Conservation (phyloP, 768 basidiomycete genomes). For the Fistulinella prunicolor region DNA sequence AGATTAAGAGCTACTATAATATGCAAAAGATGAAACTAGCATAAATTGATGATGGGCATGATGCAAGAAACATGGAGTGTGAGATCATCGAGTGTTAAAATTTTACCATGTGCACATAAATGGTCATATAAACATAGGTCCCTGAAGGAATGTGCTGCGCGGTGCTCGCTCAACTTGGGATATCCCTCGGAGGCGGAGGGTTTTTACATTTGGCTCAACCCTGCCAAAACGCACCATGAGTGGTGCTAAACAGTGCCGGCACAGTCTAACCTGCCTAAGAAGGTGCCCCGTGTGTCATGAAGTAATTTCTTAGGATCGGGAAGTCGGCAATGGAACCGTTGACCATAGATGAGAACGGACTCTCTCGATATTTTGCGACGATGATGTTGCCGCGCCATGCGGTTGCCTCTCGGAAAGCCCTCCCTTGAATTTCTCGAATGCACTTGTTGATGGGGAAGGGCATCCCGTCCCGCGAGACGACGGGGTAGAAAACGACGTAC, state of each 20-base stretch:
- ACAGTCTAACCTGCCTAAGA: constrained; percentile 33
- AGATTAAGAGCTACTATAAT: constrained; percentile 24
- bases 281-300: constrained; percentile 62
- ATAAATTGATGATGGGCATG: constrained; percentile 23
- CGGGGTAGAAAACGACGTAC: constrained; percentile 79
- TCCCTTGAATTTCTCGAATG: constrained; percentile 71
- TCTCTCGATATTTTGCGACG: constrained; percentile 63
- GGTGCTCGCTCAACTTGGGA: not conserved
- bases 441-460: constrained; percentile 78
- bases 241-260: constrained; percentile 13
- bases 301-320: constrained; percentile 76
- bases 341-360: constrained; percentile 50
- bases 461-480: constrained; percentile 74
- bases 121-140: constrained; percentile 23
- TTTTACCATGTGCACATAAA: constrained; percentile 16
- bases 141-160: constrained; percentile 13
- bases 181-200: not conserved
- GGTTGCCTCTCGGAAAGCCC: constrained; percentile 52
- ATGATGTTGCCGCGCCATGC: constrained; percentile 84
- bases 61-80: constrained; percentile 21
- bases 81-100: constrained; percentile 7
- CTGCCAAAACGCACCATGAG: constrained; percentile 28
- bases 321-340: constrained; percentile 83
- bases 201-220: constrained; percentile 24
- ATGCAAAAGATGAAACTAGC: constrained; percentile 10